phyloP scores from a whole-genome alignment of 1,284 basidiomycete genomes.

The Coniferiporia sulphurascens region DNA sequence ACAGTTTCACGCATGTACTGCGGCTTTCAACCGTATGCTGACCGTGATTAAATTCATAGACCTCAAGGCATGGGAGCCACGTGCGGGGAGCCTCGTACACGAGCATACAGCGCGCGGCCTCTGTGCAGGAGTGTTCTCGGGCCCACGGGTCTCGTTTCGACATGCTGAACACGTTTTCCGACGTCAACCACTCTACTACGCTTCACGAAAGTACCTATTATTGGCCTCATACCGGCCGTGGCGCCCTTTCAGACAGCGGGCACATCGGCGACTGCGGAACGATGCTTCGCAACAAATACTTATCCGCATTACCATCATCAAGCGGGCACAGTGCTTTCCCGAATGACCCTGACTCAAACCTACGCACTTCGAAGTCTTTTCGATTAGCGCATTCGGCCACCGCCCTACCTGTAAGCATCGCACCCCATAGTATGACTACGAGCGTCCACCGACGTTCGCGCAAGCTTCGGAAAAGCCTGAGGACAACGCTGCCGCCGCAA shows the following conservation, averaged over 20 bases:
- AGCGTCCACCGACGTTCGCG: conserved; percentile 12
- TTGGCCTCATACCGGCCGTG: not conserved
- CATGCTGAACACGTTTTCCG: conserved; percentile 7
- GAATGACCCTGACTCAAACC: not conserved
- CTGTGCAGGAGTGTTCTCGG: conserved; percentile 7
- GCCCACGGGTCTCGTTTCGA: not conserved
- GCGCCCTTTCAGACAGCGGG: conserved; percentile 13
- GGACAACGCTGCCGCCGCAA: not conserved
- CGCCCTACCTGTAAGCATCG: conserved; percentile 11
- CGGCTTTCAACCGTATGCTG: not conserved
- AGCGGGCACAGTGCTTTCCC: not conserved
- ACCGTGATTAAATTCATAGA: not conserved
- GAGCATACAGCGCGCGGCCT: conserved; percentile 11
- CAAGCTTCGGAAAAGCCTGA: conserved; percentile 16
- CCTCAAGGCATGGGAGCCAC: conserved; percentile 8
- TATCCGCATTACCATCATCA: conserved; percentile 2
- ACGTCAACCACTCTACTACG: conserved; percentile 5
- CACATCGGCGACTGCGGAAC: conserved; percentile 1
- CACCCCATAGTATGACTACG: not conserved
- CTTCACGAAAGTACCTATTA: conserved; percentile 1
- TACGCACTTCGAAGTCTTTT: not conserved
- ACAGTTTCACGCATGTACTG: not conserved
- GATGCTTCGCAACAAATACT: conserved; percentile 1
- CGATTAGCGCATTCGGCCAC: conserved; percentile 2
- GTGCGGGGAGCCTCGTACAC: conserved; percentile 5